Evolutionary conservation across 768 basidiomycete genomes (phyloP).

Genomic region (Auricularia heimuer): DNA sequence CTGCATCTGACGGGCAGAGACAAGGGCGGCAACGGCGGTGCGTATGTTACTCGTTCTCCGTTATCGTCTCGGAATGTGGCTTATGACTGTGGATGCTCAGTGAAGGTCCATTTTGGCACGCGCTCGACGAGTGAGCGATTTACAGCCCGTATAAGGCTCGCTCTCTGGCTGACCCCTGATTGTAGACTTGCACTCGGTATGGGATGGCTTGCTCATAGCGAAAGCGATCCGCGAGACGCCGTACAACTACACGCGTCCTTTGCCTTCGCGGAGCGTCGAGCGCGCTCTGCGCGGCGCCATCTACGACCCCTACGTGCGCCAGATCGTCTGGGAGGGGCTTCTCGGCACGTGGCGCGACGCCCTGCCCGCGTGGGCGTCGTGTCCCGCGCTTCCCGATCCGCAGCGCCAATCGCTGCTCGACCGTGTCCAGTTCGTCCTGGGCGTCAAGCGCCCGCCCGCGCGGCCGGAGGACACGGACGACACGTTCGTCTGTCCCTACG

Average conservation of each 20-base stretch:
- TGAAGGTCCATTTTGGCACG: slow-evolving; percentile 64
- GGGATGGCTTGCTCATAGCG: slow-evolving; percentile 78
- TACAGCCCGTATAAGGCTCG: neutral
- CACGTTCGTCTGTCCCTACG: slow-evolving; percentile 57
- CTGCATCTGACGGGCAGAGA: slow-evolving; percentile 84
- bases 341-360: slow-evolving; percentile 57
- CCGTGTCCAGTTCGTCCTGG: neutral
- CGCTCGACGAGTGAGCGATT: slow-evolving; percentile 53
- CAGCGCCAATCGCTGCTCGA: neutral
- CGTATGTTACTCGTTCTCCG: slow-evolving; percentile 5
- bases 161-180: neutral
- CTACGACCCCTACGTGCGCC: slow-evolving; percentile 82
- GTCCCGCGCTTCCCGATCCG: slow-evolving; percentile 34
- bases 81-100: slow-evolving; percentile 13
- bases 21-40: slow-evolving; percentile 72
- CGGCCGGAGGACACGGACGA: slow-evolving; percentile 33
- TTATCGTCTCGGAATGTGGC: too few species aligned
- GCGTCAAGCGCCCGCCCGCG: neutral
- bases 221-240: slow-evolving; percentile 68
- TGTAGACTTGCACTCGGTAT: slow-evolving; percentile 73
- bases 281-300: slow-evolving; percentile 61
- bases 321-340: slow-evolving; percentile 78
- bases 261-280: slow-evolving; percentile 62
- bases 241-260: slow-evolving; percentile 64
- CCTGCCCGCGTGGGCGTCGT: slow-evolving; percentile 53